Conservation (phyloP, 345 rosid species). For the Draba incana region DNA sequence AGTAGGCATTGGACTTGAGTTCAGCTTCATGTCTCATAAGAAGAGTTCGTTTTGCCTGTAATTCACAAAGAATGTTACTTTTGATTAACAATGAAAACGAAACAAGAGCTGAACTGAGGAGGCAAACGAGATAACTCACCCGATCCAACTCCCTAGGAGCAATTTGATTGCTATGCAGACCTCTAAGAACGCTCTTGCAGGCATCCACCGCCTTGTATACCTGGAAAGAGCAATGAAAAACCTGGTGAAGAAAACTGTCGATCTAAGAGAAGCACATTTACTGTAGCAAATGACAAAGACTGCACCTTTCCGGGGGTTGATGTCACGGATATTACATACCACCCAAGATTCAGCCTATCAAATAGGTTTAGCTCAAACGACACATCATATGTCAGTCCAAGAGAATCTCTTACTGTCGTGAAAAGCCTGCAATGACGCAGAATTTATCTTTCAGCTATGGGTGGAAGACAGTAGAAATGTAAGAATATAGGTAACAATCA, state of each 20-base stretch:
- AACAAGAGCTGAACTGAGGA: background rate
- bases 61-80: slow-evolving; percentile 17
- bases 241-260: slow-evolving; percentile 30
- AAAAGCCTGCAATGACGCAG: slow-evolving; percentile 70
- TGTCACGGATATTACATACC: slow-evolving; percentile 99
- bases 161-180: slow-evolving; percentile 82
- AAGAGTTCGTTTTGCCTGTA: slow-evolving; percentile 93
- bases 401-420: slow-evolving; percentile 98
- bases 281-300: slow-evolving; percentile 30
- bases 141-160: slow-evolving; percentile 90
- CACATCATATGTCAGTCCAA: slow-evolving; percentile 97
- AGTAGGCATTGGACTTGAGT: slow-evolving; percentile 95
- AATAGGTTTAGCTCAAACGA: slow-evolving; percentile 96
- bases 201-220: slow-evolving; percentile 97
- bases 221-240: slow-evolving; percentile 48
- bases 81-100: slow-evolving; percentile 4
- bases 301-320: slow-evolving; percentile 95
- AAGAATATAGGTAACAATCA: slow-evolving; percentile 4
- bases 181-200: slow-evolving; percentile 96
- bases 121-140: slow-evolving; percentile 56
- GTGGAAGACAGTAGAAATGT: background rate
- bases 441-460: background rate
- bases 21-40: slow-evolving; percentile 99
- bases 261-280: background rate
- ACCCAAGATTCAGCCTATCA: slow-evolving; percentile 94